These are phyloP conservation scores for Penicillium sp. DNA, from an alignment of 2,329 filamentous ascomycete species.

Conservation along the genomic window DNA sequence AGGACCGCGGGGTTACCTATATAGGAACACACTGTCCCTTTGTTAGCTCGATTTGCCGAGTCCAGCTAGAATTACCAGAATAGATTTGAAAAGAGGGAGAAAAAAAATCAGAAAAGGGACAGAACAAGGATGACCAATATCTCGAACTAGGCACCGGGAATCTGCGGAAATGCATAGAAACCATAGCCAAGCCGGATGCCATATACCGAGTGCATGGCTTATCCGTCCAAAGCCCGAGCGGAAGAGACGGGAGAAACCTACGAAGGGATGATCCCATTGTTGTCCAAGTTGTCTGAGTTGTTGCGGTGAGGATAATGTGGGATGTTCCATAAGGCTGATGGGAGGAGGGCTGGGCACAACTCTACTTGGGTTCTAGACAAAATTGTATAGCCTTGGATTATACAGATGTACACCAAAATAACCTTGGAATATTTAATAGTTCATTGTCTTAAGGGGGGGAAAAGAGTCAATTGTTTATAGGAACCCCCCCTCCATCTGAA, in stretches of 20 bases:
- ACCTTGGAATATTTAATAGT: background rate
- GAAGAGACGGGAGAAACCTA: slow-evolving; percentile 23
- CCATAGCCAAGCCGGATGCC: slow-evolving; percentile 26
- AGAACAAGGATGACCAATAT: background rate
- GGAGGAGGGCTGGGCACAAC: background rate
- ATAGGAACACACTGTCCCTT: slow-evolving; percentile 5
- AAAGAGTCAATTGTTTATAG: background rate
- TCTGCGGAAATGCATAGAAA: slow-evolving; percentile 22
- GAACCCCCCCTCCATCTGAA: background rate
- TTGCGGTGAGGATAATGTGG: background rate
- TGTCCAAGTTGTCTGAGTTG: slow-evolving; percentile 2
- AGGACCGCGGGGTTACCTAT: slow-evolving; percentile 14
- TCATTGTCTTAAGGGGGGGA: too few species aligned
- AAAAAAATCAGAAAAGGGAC: slow-evolving; percentile 6
- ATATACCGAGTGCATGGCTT: slow-evolving; percentile 13
- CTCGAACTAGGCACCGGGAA: slow-evolving; percentile 26
- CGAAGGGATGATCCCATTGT: slow-evolving; percentile 23
- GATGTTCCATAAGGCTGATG: background rate
- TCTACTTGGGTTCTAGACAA: background rate
- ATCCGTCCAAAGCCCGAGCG: slow-evolving; percentile 25
- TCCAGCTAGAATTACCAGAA: slow-evolving; percentile 4
- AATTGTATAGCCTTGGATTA: background rate
- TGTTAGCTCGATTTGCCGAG: slow-evolving; percentile 10
- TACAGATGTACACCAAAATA: background rate
- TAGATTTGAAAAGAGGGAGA: background rate